Conservation (phyloP, 2,329 filamentous ascomycete genomes). For the Macrophomina pseudophaseolina region DNA sequence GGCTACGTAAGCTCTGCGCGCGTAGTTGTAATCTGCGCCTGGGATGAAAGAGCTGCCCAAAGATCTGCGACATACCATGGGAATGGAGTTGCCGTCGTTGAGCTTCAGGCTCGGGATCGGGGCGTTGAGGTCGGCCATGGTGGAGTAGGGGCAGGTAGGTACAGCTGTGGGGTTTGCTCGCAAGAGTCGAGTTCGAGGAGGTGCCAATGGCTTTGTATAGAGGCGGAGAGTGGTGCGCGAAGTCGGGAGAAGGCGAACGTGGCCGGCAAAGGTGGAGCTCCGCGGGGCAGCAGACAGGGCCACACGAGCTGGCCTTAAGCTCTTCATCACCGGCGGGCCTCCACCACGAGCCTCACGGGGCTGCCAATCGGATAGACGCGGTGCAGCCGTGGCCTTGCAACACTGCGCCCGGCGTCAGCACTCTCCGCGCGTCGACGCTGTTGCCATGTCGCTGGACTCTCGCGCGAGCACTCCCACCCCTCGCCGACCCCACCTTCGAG, state of each 20-base stretch:
- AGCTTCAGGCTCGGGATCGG: slow-evolving; percentile 68
- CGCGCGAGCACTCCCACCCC: background rate
- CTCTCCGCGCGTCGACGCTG: background rate
- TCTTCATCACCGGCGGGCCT: background rate
- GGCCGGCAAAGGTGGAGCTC: background rate
- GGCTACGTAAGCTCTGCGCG: background rate
- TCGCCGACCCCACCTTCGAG: background rate
- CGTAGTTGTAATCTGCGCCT: background rate
- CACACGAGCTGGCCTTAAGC: background rate
- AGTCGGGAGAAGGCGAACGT: background rate
- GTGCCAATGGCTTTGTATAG: background rate
- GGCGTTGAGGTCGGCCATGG: slow-evolving; percentile 50
- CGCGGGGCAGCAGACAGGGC: slow-evolving; percentile 3
- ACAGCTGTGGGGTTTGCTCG: background rate
- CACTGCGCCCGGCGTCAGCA: background rate
- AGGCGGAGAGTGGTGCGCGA: background rate
- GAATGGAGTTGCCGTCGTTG: slow-evolving; percentile 75
- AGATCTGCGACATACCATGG: slow-evolving; percentile 56
- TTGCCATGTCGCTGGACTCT: background rate
- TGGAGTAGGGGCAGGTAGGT: background rate
- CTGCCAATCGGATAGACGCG: background rate
- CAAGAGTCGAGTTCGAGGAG: background rate
- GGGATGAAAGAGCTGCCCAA: background rate
- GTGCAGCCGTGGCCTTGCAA: background rate
- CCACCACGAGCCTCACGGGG: background rate